These are phyloP conservation scores for Globisporangium mamillatum DNA, from an alignment of 352 stramenopile species.

Conservation along the genomic window DNA sequence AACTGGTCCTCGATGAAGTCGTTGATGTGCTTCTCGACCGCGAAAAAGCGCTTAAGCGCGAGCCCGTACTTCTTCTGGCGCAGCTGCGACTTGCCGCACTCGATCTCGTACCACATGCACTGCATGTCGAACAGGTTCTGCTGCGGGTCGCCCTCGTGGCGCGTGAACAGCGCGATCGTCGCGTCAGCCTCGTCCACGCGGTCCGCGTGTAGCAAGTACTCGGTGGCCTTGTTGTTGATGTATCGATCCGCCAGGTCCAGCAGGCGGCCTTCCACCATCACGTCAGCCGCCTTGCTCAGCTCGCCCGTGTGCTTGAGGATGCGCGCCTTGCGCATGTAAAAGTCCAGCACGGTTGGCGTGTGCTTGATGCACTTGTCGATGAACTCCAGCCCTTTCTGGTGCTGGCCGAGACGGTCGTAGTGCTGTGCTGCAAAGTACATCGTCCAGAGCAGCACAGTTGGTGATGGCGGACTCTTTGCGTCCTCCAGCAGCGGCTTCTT, in stretches of 20 bases:
- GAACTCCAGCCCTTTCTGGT: conserved; percentile 82
- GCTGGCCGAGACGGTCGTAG: conserved; percentile 88
- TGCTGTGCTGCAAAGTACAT: conserved; percentile 92
- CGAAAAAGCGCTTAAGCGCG: conserved; percentile 94
- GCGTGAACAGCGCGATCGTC: conserved; percentile 96
- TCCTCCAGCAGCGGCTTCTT: conserved; percentile 50
- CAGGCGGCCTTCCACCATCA: conserved; percentile 90
- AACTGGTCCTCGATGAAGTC: conserved; percentile 99
- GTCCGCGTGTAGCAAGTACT: conserved; percentile 95
- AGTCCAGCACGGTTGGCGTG: conserved; percentile 90
- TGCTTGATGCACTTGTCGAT: conserved; percentile 94
- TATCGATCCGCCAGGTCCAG: conserved; percentile 97
- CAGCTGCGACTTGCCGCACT: conserved; percentile 66
- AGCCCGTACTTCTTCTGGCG: conserved; percentile 70
- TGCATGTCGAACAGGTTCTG: conserved; percentile 99
- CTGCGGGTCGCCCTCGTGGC: conserved; percentile 95
- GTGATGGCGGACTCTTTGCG: conserved; percentile 30
- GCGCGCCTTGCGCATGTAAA: conserved; percentile 92
- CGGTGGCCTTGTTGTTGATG: conserved; percentile 98
- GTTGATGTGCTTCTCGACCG: conserved; percentile 96
- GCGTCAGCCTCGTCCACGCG: conserved; percentile 91
- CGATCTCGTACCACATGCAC: conserved; percentile 98
- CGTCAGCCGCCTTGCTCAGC: conserved; percentile 87
- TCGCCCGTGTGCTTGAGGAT: conserved; percentile 94
- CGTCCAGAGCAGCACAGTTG: conserved; percentile 82